These are phyloP conservation scores for Salvia sclarea DNA, from an alignment of 305 asterid genomes.

Conservation along the genomic window DNA sequence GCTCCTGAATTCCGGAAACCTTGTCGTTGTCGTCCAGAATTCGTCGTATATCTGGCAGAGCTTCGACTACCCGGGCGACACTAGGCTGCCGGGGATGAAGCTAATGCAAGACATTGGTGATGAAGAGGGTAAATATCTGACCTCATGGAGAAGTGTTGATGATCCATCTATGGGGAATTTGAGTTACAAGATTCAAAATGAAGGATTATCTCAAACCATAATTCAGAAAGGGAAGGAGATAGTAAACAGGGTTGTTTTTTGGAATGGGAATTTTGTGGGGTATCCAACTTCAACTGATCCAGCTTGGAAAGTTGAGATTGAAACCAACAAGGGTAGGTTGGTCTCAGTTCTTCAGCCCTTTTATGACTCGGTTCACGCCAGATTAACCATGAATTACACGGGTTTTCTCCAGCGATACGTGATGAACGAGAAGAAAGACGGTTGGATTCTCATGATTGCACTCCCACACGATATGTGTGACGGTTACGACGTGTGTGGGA, in stretches of 20 bases:
- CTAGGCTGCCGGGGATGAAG: constrained; percentile 23
- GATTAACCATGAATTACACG: constrained; percentile 18
- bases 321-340: not conserved
- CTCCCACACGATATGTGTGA: constrained; percentile 19
- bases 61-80: constrained; percentile 28
- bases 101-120: not conserved
- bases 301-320: constrained; percentile 2
- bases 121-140: constrained; percentile 2
- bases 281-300: not conserved
- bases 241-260: not conserved
- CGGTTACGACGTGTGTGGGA: constrained; percentile 13
- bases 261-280: constrained; percentile 22
- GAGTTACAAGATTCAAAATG: constrained; percentile 19
- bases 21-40: not conserved
- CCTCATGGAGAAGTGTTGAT: constrained; percentile 24
- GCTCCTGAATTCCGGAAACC: constrained; percentile 25
- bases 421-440: constrained; percentile 13
- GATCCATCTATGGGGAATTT: constrained; percentile 26
- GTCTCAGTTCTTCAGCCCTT: not conserved
- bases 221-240: not conserved
- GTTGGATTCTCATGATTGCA: constrained; percentile 1
- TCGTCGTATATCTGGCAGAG: constrained; percentile 34
- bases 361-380: not conserved
- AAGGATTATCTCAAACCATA: constrained; percentile 18
- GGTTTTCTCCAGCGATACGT: constrained; percentile 8